A percentile compares a stretch with the other conserved stretches of the same genome.
Evolutionary conservation across 2,329 filamentous ascomycete species (phyloP).

Genomic region (Claviceps spartinae): DNA sequence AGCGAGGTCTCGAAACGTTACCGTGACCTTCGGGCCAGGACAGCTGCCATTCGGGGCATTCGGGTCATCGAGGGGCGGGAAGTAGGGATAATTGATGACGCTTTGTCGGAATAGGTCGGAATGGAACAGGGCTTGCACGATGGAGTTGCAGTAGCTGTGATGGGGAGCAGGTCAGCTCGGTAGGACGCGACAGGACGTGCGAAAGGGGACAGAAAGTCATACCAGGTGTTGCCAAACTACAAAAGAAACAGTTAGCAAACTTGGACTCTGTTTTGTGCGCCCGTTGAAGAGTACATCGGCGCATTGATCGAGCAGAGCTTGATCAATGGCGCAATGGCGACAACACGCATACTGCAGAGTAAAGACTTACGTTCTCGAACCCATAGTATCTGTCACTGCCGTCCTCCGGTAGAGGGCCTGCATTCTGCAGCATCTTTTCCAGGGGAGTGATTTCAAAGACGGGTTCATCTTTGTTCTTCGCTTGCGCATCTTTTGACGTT

Average conservation of each 20-base stretch:
- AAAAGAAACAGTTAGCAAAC: background rate
- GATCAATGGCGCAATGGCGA: background rate
- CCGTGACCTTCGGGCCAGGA: constrained; percentile 37
- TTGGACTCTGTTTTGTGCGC: background rate
- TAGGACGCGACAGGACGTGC: too few species aligned
- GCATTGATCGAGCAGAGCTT: background rate
- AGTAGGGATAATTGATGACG: constrained; percentile 77
- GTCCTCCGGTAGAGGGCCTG: constrained; percentile 68
- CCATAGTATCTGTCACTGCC: constrained; percentile 98
- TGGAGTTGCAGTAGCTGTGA: constrained; percentile 90
- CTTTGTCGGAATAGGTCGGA: constrained; percentile 87
- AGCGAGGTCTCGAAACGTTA: constrained; percentile 46
- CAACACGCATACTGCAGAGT: background rate
- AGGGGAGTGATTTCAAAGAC: constrained; percentile 46
- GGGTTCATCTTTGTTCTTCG: constrained; percentile 44
- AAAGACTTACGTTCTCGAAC: constrained; percentile 75
- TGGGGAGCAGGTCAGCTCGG: background rate
- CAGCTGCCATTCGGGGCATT: constrained; percentile 49
- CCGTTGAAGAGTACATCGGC: background rate
- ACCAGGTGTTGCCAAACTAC: constrained; percentile 97
- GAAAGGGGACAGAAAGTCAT: constrained; percentile 16
- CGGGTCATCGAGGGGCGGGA: constrained; percentile 54
- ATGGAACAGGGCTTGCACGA: constrained; percentile 93
- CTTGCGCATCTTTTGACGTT: constrained; percentile 31
- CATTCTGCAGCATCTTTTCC: constrained; percentile 66